Base-by-base conservation (phyloP, 2,329 filamentous ascomycete genomes). In the Microsporum audouinii region DNA sequence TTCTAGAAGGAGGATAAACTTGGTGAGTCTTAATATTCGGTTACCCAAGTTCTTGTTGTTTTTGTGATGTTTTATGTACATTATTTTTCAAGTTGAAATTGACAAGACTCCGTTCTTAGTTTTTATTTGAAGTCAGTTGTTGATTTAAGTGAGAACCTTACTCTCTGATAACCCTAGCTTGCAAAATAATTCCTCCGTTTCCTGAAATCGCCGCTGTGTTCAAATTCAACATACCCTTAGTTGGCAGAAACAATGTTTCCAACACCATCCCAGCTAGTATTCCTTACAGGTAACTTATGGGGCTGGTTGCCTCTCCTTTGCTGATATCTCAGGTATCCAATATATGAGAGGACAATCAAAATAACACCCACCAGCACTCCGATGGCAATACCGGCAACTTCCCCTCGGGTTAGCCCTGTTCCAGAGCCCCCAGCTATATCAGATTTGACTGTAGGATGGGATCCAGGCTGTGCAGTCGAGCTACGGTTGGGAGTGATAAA, bases 381-480 rank as follows among this genome's bases (percentile, higher is more conserved):
- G n/a, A 71, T 63, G 1, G 75, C 76, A 31, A 77, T 74, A 6
- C 76, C 76, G 2, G 75, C 76, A 63, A 78, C 77, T 2, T 73
- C 74, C 1, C 75, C 75, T 0, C 70, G 70, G 3, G 74, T 76
- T 1, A 78, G 68, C 10, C 71, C 68, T 43, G 17, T 43, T n/a
- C 14, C 17, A 6, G 17, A 79, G 68, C 78, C 79, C 0, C 76
- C 76, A 7, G 39, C 39, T 23, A 43, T 4, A 43, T 43, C 39
- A n/a, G 39, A 14, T 5, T 43, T 43, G n/a, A 43, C 17, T 43
- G 39, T 43, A 6, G 39, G 39, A 6, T 43, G 39, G 17, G 14
- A n/a, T 14, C 39, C 17, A 43, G 39, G 39, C 39, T n/a, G 14
- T 43, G 12, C 39, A 17, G 14, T 43, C 4, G 39, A 14, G 10